These are phyloP conservation scores for Myxozyma lipomycoides DNA, from an alignment of 805 yeast genomes.

Conservation along the genomic window DNA sequence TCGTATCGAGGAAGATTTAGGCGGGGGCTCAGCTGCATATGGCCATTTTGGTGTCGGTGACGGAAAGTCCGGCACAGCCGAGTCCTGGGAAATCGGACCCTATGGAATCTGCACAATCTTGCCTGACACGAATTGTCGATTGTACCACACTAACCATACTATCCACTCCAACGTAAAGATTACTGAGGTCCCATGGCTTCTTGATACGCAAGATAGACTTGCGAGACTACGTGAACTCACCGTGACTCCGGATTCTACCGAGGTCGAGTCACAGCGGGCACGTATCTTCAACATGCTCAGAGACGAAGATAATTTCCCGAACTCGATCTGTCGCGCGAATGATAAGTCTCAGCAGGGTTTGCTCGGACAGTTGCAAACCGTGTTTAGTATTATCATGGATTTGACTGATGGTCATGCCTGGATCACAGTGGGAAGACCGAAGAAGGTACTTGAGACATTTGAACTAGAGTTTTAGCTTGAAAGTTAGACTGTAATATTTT, in stretches of 20 bases:
- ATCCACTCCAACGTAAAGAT: conserved; percentile 12
- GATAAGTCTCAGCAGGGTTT: conserved; percentile 18
- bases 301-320: conserved; percentile 31
- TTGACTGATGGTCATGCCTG: conserved; percentile 26
- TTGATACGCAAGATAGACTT: conserved; percentile 20
- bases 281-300: conserved; percentile 25
- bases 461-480: conserved; percentile 8
- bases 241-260: background rate
- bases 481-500: too few species aligned
- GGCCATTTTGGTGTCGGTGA: conserved; percentile 28
- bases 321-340: conserved; percentile 32
- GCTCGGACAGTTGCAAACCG: conserved; percentile 29
- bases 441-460: conserved; percentile 20
- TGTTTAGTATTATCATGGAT: conserved; percentile 34
- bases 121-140: conserved; percentile 8
- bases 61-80: conserved; percentile 20
- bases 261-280: conserved; percentile 11
- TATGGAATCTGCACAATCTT: conserved; percentile 16
- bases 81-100: conserved; percentile 26
- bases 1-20: conserved; percentile 6
- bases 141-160: conserved; percentile 25
- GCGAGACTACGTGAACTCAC: conserved; percentile 16
- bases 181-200: conserved; percentile 23
- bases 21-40: conserved; percentile 24
- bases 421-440: conserved; percentile 31